A percentile compares a stretch with the other conserved stretches of the same genome.
phyloP scores from a whole-genome alignment of 208 protist species.

The Leishmania arabica region DNA sequence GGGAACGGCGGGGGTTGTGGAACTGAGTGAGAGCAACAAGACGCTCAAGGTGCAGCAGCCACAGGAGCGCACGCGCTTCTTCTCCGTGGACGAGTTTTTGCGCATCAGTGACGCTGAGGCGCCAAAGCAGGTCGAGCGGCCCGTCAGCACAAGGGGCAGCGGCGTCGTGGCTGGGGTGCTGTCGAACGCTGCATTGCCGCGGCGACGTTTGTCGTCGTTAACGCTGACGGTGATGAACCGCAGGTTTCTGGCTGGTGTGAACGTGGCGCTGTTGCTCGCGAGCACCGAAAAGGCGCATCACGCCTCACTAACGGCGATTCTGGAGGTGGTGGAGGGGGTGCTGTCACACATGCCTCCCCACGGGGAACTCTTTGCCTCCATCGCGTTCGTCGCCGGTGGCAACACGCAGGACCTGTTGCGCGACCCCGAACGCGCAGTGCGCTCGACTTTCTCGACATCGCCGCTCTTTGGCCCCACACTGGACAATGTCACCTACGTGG shows the following conservation, averaged over 20 bases:
- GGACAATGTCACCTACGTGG: constrained; percentile 51
- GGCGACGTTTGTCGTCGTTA: constrained; percentile 37
- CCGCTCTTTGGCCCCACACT: constrained; percentile 47
- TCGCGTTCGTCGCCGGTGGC: constrained; percentile 42
- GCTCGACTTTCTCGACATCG: constrained; percentile 37
- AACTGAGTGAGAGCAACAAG: constrained; percentile 12
- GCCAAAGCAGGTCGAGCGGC: background rate
- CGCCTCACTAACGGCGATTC: constrained; percentile 33
- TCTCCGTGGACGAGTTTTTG: constrained; percentile 68
- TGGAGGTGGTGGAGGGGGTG: constrained; percentile 47
- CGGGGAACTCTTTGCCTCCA: constrained; percentile 47
- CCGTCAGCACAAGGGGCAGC: background rate
- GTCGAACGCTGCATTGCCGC: background rate
- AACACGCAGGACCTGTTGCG: constrained; percentile 53
- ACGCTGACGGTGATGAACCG: constrained; percentile 47
- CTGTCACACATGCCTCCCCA: constrained; percentile 34
- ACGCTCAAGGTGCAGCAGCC: constrained; percentile 46
- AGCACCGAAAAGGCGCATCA: constrained; percentile 39
- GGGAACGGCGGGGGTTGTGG: constrained; percentile 13
- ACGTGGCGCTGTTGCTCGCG: constrained; percentile 55
- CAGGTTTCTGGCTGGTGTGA: constrained; percentile 63
- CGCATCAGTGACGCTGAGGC: constrained; percentile 23
- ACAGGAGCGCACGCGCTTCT: constrained; percentile 45
- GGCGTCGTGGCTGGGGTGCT: background rate
- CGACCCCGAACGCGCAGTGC: constrained; percentile 17